These are phyloP conservation scores for Phytopythium kandeliae DNA, from an alignment of 352 stramenopile genomes.

Conservation along the genomic window DNA sequence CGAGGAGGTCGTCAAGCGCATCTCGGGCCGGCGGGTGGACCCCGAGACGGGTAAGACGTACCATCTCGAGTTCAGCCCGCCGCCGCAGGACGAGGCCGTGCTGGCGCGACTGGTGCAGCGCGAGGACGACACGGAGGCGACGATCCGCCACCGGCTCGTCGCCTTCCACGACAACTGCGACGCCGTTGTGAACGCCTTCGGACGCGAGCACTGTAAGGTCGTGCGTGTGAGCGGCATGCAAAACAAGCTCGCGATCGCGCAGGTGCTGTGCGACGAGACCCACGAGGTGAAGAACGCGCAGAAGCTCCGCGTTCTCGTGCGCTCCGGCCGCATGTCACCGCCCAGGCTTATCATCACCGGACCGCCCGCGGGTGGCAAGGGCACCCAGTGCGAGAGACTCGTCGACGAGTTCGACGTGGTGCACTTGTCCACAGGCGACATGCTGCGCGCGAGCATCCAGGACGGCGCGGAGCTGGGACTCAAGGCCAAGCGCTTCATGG, in stretches of 20 bases:
- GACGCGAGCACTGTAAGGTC: slow-evolving; percentile 15
- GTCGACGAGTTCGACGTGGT: slow-evolving; percentile 85
- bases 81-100: slow-evolving; percentile 56
- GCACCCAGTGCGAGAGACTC: slow-evolving; percentile 92
- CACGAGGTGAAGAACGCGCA: slow-evolving; percentile 34
- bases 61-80: slow-evolving; percentile 96
- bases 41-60: slow-evolving; percentile 93
- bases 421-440: slow-evolving; percentile 91
- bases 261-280: slow-evolving; percentile 26
- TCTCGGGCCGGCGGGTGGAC: slow-evolving; percentile 94
- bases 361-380: slow-evolving; percentile 91
- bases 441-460: slow-evolving; percentile 85
- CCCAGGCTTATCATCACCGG: slow-evolving; percentile 85
- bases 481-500: slow-evolving; percentile 90
- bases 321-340: slow-evolving; percentile 48
- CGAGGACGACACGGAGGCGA: slow-evolving; percentile 91
- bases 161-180: slow-evolving; percentile 83
- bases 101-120: slow-evolving; percentile 79
- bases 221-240: slow-evolving; percentile 44
- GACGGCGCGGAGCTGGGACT: slow-evolving; percentile 46
- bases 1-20: slow-evolving; percentile 93
- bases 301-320: slow-evolving; percentile 31
- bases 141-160: slow-evolving; percentile 83
- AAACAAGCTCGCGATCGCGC: slow-evolving; percentile 31
- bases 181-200: slow-evolving; percentile 40